These are phyloP conservation scores for Porcisia hertigi DNA, from an alignment of 208 protist genomes.

Conservation along the genomic window DNA sequence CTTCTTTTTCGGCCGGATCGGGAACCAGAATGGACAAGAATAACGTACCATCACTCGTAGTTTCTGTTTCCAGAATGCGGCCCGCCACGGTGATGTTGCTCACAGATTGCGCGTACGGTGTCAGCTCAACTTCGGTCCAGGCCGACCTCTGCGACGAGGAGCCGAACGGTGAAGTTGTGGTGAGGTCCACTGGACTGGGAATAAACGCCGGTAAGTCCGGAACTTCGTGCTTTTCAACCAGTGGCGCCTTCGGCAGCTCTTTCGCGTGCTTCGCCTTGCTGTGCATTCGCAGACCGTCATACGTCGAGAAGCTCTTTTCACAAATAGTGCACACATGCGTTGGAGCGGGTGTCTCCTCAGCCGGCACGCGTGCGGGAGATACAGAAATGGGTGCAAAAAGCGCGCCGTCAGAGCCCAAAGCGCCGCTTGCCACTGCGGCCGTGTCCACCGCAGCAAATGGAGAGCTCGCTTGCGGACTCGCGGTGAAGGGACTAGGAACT, in stretches of 20 bases:
- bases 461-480: slow-evolving; percentile 16
- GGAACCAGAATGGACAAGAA: slow-evolving; percentile 64
- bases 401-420: not conserved
- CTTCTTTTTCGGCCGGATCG: slow-evolving; percentile 24
- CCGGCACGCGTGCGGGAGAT: not conserved
- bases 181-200: slow-evolving; percentile 87
- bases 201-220: slow-evolving; percentile 78
- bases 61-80: slow-evolving; percentile 46
- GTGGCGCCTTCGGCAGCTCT: slow-evolving; percentile 33
- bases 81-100: slow-evolving; percentile 75
- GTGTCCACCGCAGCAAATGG: slow-evolving; percentile 17
- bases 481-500: slow-evolving; percentile 9
- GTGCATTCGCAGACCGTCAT: slow-evolving; percentile 78
- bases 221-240: slow-evolving; percentile 9
- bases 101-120: slow-evolving; percentile 64
- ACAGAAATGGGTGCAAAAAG: not conserved
- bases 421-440: not conserved
- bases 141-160: slow-evolving; percentile 17
- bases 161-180: slow-evolving; percentile 81
- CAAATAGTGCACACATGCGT: slow-evolving; percentile 64
- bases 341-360: slow-evolving; percentile 15
- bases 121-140: slow-evolving; percentile 78
- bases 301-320: slow-evolving; percentile 58
- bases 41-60: slow-evolving; percentile 22
- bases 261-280: slow-evolving; percentile 79